Evolutionary conservation across 2,329 filamentous ascomycete genomes (phyloP).

Genomic region (Ophiostoma sp.): DNA sequence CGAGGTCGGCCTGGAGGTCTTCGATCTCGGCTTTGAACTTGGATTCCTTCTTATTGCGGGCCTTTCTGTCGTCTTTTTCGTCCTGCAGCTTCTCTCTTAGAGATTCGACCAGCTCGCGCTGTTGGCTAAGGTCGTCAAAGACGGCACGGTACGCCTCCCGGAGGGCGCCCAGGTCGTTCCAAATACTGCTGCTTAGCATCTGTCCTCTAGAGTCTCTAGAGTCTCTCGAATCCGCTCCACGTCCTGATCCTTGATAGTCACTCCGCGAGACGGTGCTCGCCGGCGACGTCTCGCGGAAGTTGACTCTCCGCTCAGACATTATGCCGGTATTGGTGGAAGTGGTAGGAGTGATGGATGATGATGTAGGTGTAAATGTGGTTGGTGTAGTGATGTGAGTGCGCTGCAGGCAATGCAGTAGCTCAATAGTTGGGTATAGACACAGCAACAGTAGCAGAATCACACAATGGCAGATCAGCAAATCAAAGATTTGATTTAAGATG

Average conservation of each 20-base stretch:
- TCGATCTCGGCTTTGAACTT: neutral
- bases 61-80: neutral
- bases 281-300: conserved; percentile 6
- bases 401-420: conserved; percentile 9
- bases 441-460: neutral
- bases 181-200: neutral
- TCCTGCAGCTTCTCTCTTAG: neutral
- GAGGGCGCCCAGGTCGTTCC: neutral
- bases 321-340: neutral
- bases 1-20: neutral
- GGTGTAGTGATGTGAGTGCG: neutral
- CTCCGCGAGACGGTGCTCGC: neutral
- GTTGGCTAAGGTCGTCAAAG: neutral
- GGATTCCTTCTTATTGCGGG: neutral
- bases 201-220: neutral
- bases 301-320: conserved; percentile 6
- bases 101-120: neutral
- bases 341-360: neutral
- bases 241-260: conserved; percentile 6
- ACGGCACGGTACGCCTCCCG: neutral
- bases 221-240: neutral
- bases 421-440: conserved; percentile 5
- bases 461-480: neutral
- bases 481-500: neutral
- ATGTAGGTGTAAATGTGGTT: neutral